Evolutionary conservation across 2,329 filamentous ascomycete genomes (phyloP).

Genomic region (Hymenoscyphus occultus): DNA sequence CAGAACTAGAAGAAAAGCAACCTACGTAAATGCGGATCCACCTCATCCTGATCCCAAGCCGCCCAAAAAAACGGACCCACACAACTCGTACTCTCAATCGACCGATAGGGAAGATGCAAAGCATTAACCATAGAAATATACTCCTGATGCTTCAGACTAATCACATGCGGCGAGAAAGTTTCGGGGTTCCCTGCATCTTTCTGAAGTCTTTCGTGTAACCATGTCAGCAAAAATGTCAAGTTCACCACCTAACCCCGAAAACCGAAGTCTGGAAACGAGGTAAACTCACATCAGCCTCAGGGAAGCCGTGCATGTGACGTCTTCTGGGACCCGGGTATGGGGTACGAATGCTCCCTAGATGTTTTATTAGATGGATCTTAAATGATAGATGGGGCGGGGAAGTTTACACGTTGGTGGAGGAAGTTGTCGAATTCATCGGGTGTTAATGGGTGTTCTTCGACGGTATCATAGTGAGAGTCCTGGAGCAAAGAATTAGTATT

Average conservation of each 20-base stretch:
- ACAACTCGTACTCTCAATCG: constrained; percentile 56
- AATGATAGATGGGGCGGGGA: neutral
- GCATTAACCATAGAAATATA: constrained; percentile 56
- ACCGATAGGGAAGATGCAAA: constrained; percentile 53
- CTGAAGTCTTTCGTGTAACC: constrained; percentile 21
- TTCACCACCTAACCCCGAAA: neutral
- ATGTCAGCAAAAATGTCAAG: neutral
- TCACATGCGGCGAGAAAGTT: constrained; percentile 54
- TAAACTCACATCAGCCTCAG: constrained; percentile 26
- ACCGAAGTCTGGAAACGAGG: too few relatives aligned
- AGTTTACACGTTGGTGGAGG: constrained; percentile 31
- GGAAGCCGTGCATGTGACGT: constrained; percentile 6
- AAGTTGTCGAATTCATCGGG: constrained; percentile 37
- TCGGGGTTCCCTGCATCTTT: constrained; percentile 51
- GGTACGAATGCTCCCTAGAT: constrained; percentile 21
- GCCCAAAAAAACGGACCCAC: constrained; percentile 65
- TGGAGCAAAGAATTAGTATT: constrained; percentile 8
- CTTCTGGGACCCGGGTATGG: constrained; percentile 7
- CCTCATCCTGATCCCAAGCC: constrained; percentile 52
- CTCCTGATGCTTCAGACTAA: constrained; percentile 49
- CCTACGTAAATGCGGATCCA: constrained; percentile 55
- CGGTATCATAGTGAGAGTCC: constrained; percentile 31
- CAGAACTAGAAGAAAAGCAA: constrained; percentile 11
- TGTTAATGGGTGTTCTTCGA: constrained; percentile 35
- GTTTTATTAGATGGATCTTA: neutral